Percentiles rank a stretch among this genome's conserved stretches.
phyloP scores from a whole-genome alignment of 2,329 filamentous ascomycete genomes.

The Curvularia sp. region DNA sequence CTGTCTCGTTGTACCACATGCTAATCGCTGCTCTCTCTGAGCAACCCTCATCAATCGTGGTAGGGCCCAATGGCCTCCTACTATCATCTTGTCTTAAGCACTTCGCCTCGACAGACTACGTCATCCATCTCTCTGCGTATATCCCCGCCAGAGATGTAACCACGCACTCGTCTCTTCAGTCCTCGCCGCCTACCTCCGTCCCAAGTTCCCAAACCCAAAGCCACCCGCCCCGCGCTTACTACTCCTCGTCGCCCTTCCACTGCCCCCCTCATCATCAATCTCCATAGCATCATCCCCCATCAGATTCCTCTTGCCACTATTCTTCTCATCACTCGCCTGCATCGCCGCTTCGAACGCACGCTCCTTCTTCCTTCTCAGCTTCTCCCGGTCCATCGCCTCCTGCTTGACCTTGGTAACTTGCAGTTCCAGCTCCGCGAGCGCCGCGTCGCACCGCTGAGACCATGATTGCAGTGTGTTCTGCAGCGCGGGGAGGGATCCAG shows the following conservation, averaged over 20 bases:
- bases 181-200: constrained; percentile 31
- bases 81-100: background rate
- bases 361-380: constrained; percentile 52
- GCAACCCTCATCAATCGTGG: background rate
- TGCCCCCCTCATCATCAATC: constrained; percentile 45
- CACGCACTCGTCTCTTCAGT: background rate
- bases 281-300: constrained; percentile 47
- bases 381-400: constrained; percentile 51
- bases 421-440: constrained; percentile 75
- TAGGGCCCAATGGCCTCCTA: background rate
- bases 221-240: constrained; percentile 40
- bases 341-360: constrained; percentile 47
- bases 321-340: constrained; percentile 39
- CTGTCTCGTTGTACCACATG: background rate
- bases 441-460: constrained; percentile 77
- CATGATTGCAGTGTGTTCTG: constrained; percentile 73
- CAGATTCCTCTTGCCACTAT: constrained; percentile 30
- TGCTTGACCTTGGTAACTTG: constrained; percentile 73
- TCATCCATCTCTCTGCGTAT: background rate
- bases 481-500: constrained; percentile 73
- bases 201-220: constrained; percentile 37
- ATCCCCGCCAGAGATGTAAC: background rate
- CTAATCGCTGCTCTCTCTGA: background rate
- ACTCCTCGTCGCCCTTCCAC: constrained; percentile 34
- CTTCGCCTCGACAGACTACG: background rate